Evolutionary conservation across 176 grass and related monocot species (phyloP).

Genomic region (Avena insularis): DNA sequence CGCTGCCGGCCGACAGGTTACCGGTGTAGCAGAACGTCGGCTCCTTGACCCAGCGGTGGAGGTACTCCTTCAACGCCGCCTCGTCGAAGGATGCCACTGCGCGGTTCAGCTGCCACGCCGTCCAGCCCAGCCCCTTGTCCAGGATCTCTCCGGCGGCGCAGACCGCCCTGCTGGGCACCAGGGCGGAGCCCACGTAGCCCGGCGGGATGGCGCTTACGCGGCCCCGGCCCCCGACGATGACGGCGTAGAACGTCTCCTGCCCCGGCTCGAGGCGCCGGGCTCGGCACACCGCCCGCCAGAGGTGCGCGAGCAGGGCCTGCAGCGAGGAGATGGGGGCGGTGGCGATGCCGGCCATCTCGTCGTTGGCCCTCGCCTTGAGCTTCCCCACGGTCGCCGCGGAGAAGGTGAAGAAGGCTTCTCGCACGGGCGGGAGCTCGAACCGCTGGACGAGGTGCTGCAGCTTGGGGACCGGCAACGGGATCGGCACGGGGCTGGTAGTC

Average conservation of each 20-base stretch:
- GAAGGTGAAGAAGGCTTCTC: conserved; percentile 52
- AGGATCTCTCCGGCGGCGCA: neutral
- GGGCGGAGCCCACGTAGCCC: conserved; percentile 48
- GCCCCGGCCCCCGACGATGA: neutral
- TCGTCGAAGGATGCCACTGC: conserved; percentile 28
- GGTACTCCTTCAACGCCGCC: neutral
- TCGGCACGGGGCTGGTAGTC: neutral
- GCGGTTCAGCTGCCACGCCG: conserved; percentile 38
- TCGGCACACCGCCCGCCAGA: conserved; percentile 40
- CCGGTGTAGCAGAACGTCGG: neutral
- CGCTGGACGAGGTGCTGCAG: neutral
- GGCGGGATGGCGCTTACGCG: conserved; percentile 32
- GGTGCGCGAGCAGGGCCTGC: neutral
- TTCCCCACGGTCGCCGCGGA: conserved; percentile 10
- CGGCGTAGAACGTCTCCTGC: neutral
- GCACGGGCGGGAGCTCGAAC: neutral
- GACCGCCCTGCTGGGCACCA: neutral
- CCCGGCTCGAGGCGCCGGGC: conserved; percentile 34
- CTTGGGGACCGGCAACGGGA: conserved; percentile 30
- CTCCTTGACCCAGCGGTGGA: neutral
- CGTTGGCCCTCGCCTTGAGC: conserved; percentile 46
- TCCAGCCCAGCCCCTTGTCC: conserved; percentile 21
- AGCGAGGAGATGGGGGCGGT: conserved; percentile 42
- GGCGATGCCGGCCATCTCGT: conserved; percentile 31
- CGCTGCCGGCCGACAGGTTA: neutral